Conservation (phyloP, 495 filamentous ascomycete genomes). For the Pyrenula massariospora region DNA sequence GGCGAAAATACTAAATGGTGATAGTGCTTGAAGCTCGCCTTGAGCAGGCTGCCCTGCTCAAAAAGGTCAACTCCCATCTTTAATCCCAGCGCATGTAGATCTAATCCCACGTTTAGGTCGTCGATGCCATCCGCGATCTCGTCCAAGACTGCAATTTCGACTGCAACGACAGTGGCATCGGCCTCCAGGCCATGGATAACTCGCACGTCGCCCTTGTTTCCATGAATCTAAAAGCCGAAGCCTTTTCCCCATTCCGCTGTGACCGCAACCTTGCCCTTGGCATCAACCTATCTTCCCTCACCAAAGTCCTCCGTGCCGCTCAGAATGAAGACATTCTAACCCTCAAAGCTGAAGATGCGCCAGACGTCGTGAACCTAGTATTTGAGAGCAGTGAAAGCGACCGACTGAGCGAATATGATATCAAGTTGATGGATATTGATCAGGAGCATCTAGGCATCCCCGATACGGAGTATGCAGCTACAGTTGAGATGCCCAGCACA, state of each 20-base stretch:
- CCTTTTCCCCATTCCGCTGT: conserved; percentile 94
- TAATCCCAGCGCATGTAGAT: not conserved
- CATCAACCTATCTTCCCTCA: conserved; percentile 91
- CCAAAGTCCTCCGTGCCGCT: conserved; percentile 90
- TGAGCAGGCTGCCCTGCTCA: conserved; percentile 86
- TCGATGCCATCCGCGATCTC: conserved; percentile 98
- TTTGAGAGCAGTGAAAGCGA: conserved; percentile 90
- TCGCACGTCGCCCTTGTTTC: conserved; percentile 97
- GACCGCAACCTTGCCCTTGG: conserved; percentile 98
- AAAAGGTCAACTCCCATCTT: conserved; percentile 74
- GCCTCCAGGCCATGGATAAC: conserved; percentile 99
- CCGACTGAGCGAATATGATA: conserved; percentile 91
- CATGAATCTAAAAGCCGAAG: conserved; percentile 93
- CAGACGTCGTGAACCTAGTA: conserved; percentile 86
- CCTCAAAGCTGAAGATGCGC: conserved; percentile 92
- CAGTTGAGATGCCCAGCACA: conserved; percentile 71
- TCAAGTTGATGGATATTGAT: conserved; percentile 99
- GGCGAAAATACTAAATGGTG: too few species aligned
- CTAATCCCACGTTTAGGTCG: conserved; percentile 56
- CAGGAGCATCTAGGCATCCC: conserved; percentile 98
- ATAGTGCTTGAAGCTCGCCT: conserved; percentile 93
- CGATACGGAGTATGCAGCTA: conserved; percentile 93
- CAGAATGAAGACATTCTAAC: conserved; percentile 94
- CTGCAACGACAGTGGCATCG: conserved; percentile 98
- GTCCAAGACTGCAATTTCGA: conserved; percentile 99